Conservation (phyloP, 2,329 filamentous ascomycete species). For the Fusarium austroafricanum region DNA sequence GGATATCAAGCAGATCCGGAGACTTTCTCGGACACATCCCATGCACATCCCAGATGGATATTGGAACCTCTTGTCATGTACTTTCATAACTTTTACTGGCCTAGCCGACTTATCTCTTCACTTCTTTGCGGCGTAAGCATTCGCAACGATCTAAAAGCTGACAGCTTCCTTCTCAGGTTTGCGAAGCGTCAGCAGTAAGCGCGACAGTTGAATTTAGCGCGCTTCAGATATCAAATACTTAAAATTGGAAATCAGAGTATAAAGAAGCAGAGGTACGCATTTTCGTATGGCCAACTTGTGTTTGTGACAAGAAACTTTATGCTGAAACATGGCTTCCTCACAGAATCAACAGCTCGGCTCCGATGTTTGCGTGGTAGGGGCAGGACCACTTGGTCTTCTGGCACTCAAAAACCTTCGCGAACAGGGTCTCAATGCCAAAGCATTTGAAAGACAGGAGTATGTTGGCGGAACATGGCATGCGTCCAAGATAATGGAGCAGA, state of each 20-base stretch:
- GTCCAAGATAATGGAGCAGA: constrained; percentile 50
- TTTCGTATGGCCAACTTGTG: background rate
- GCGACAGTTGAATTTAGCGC: background rate
- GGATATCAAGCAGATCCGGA: constrained; percentile 14
- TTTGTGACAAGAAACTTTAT: background rate
- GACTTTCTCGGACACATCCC: constrained; percentile 25
- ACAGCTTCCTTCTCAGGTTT: background rate
- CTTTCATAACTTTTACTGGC: background rate
- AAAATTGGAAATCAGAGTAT: constrained; percentile 2
- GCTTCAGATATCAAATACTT: background rate
- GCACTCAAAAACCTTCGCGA: constrained; percentile 57
- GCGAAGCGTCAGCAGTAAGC: constrained; percentile 13
- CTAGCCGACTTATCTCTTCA: background rate
- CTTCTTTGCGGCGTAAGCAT: background rate
- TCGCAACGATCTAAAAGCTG: constrained; percentile 14
- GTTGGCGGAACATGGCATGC: constrained; percentile 58
- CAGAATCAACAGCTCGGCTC: constrained; percentile 31
- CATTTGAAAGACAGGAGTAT: constrained; percentile 55
- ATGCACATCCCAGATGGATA: constrained; percentile 7
- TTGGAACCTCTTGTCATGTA: background rate
- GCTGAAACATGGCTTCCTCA: constrained; percentile 25
- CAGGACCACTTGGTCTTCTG: constrained; percentile 53
- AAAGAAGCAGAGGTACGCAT: background rate
- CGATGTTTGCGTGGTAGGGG: constrained; percentile 47
- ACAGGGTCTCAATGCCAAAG: constrained; percentile 56